Conservation (phyloP, 441 rosid genomes). For the Gossypium gossypioides region DNA sequence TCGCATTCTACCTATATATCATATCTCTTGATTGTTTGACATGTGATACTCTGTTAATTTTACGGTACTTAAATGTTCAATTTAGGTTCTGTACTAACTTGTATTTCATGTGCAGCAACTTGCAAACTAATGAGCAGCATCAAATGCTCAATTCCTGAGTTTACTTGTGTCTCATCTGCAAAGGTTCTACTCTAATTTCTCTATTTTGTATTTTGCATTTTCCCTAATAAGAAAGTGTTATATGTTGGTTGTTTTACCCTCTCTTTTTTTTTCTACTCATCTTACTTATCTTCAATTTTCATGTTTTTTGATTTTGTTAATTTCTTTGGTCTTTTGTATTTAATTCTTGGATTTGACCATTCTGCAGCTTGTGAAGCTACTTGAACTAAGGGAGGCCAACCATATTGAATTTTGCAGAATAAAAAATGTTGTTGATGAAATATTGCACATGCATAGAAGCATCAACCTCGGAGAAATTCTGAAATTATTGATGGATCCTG, state of each 20-base stretch:
- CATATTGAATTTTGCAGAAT: conserved; percentile 88
- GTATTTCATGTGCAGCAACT: conserved; percentile 47
- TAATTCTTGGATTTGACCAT: conserved; percentile 16
- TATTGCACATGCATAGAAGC: conserved; percentile 58
- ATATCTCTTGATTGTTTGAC: neutral
- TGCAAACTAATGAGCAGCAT: conserved; percentile 80
- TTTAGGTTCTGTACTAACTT: conserved; percentile 7
- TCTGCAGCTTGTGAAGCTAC: conserved; percentile 89
- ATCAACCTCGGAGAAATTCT: conserved; percentile 63
- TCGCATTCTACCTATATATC: neutral
- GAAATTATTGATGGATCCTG: conserved; percentile 73
- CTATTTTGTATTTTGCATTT: conserved; percentile 6
- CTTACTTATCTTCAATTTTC: neutral
- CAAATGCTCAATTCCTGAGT: conserved; percentile 81
- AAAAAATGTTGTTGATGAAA: conserved; percentile 70
- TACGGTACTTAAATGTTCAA: neutral
- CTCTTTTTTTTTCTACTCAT: neutral
- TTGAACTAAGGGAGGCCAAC: conserved; percentile 86
- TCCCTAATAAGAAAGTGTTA: neutral
- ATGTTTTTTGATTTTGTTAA: neutral
- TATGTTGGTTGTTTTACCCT: neutral
- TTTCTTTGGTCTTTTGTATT: conserved; percentile 2
- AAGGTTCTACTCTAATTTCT: conserved; percentile 49
- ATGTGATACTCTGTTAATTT: neutral
- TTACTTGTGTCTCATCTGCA: conserved; percentile 78